These are phyloP conservation scores for Yamadazyma epiphylla DNA, from an alignment of 1,139 yeast species.

Conservation along the genomic window DNA sequence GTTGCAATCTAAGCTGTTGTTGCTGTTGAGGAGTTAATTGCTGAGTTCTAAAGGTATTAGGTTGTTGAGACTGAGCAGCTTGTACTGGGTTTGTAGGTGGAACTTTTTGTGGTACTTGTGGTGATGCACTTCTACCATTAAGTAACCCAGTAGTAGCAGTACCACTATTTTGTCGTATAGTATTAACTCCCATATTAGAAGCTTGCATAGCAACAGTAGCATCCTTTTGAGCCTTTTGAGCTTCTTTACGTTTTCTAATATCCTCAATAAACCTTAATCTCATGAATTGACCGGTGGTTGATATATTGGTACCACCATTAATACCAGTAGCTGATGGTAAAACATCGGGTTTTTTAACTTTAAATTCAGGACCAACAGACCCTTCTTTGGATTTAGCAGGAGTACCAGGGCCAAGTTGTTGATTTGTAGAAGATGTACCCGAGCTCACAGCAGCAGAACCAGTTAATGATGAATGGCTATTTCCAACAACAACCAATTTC, in stretches of 20 bases:
- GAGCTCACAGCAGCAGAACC: constrained; percentile 10
- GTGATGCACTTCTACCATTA: too few species aligned
- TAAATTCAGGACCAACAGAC: constrained; percentile 19
- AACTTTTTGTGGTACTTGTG: constrained; percentile 1
- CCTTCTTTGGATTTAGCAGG: constrained; percentile 20
- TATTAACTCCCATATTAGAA: constrained; percentile 31
- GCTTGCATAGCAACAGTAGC: constrained; percentile 28
- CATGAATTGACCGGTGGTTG: constrained; percentile 43
- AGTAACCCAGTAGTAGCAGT: not conserved
- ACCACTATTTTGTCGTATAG: constrained; percentile 33
- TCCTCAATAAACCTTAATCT: constrained; percentile 46
- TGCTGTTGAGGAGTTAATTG: not conserved
- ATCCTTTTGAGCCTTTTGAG: constrained; percentile 42
- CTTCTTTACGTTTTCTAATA: constrained; percentile 41
- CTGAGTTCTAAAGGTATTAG: constrained; percentile 4
- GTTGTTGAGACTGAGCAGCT: not conserved
- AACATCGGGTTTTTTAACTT: constrained; percentile 23
- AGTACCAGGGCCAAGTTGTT: constrained; percentile 6
- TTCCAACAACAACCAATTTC: constrained; percentile 40
- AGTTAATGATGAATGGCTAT: constrained; percentile 15
- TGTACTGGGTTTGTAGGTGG: not conserved
- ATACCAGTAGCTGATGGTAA: constrained; percentile 12
- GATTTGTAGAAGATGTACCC: constrained; percentile 15
- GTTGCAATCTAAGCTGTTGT: constrained; percentile 3
- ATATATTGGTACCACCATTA: constrained; percentile 11